Conservation (phyloP, 2,329 filamentous ascomycete species). For the Ploettnerulaceae sp. region DNA sequence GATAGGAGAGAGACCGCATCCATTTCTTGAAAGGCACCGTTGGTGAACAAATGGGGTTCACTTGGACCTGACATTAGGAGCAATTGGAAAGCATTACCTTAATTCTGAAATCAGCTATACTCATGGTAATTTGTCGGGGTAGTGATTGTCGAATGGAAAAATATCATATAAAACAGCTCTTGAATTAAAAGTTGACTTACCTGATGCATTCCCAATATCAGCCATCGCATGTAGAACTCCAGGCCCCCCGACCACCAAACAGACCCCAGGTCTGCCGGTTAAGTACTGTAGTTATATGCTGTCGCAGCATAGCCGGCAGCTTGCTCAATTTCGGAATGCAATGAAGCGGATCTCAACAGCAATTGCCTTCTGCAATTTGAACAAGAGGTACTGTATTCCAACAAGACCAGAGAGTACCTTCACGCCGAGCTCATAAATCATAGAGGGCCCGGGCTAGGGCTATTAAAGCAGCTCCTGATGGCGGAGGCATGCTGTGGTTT, state of each 20-base stretch:
- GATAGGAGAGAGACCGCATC: slow-evolving; percentile 49
- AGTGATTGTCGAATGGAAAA: too few species aligned
- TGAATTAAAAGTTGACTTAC: too few species aligned
- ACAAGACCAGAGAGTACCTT: slow-evolving; percentile 32
- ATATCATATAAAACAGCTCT: too few species aligned
- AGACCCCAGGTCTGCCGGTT: slow-evolving; percentile 51
- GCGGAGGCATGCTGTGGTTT: too few species aligned
- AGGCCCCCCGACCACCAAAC: slow-evolving; percentile 54
- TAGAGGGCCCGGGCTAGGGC: slow-evolving; percentile 18
- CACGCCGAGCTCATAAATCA: slow-evolving; percentile 29
- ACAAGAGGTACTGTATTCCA: slow-evolving; percentile 40
- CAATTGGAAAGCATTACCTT: slow-evolving; percentile 52
- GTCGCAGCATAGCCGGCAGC: slow-evolving; percentile 53
- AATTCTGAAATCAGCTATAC: too few species aligned
- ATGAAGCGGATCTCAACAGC: slow-evolving; percentile 53
- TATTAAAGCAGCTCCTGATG: slow-evolving; percentile 27
- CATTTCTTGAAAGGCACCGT: slow-evolving; percentile 53
- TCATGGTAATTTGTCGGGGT: too few species aligned
- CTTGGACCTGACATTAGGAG: slow-evolving; percentile 50
- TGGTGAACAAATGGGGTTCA: slow-evolving; percentile 46
- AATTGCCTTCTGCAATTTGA: slow-evolving; percentile 52
- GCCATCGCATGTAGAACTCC: slow-evolving; percentile 54
- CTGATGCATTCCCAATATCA: too few species aligned
- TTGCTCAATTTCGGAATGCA: slow-evolving; percentile 53
- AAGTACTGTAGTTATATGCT: slow-evolving; percentile 55